Conservation (phyloP, 2,329 filamentous ascomycete species). For the Aspergillus sp. region DNA sequence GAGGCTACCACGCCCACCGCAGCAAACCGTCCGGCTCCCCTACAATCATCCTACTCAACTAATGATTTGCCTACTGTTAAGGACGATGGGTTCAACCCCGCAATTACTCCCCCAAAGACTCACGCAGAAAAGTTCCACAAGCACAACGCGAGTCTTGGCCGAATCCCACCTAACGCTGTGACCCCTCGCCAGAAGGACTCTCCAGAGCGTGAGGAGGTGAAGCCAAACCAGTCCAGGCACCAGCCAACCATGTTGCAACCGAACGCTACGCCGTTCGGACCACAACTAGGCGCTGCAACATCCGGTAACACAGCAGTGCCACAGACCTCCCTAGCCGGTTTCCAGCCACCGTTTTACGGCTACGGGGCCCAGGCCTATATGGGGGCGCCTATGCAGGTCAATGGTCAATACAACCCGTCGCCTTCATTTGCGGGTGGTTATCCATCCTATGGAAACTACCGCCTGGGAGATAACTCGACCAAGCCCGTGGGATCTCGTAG, state of each 20-base stretch:
- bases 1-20: conserved; percentile 26
- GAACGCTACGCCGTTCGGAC: conserved; percentile 76
- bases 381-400: conserved; percentile 44
- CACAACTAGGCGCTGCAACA: conserved; percentile 50
- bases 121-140: conserved; percentile 63
- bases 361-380: conserved; percentile 58
- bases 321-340: conserved; percentile 36
- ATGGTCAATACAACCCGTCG: conserved; percentile 53
- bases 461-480: conserved; percentile 71
- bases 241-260: conserved; percentile 75
- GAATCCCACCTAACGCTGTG: conserved; percentile 68
- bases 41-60: conserved; percentile 86
- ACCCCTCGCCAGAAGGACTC: conserved; percentile 56
- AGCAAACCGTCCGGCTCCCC: conserved; percentile 41
- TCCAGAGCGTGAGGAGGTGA: conserved; percentile 47
- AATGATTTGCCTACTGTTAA: conserved; percentile 87
- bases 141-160: conserved; percentile 79
- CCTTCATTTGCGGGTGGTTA: conserved; percentile 53
- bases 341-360: conserved; percentile 46
- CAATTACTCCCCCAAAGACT: conserved; percentile 54
- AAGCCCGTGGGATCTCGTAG: conserved; percentile 69
- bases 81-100: conserved; percentile 55
- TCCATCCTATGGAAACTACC: conserved; percentile 53
- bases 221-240: conserved; percentile 53
- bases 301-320: conserved; percentile 22